Evolutionary conservation across 1,284 basidiomycete genomes (phyloP).

Genomic region (Trichosporon sp.): DNA sequence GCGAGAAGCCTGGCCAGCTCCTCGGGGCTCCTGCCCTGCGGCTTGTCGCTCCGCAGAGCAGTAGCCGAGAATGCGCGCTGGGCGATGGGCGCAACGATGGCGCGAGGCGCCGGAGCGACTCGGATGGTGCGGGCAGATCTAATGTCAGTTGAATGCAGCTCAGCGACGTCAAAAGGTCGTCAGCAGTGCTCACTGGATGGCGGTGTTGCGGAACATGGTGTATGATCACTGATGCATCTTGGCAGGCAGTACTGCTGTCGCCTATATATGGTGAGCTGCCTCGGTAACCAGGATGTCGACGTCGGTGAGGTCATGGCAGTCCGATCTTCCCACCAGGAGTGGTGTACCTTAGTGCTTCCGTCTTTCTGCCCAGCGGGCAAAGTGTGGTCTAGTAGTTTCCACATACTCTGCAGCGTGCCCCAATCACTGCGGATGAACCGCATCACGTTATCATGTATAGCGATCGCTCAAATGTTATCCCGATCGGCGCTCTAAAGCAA

Average conservation of each 20-base stretch:
- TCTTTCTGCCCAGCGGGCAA: background rate
- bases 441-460: background rate
- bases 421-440: no score
- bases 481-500: background rate
- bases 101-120: background rate
- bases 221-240: background rate
- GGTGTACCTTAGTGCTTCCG: background rate
- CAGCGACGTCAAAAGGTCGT: background rate
- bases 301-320: background rate
- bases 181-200: background rate
- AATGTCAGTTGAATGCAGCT: background rate
- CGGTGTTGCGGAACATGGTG: background rate
- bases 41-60: background rate
- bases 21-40: background rate
- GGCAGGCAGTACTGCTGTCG: background rate
- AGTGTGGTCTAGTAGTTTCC: constrained; percentile 2
- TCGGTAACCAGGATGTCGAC: background rate
- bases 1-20: background rate
- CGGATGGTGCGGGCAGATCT: background rate
- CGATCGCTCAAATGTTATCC: background rate
- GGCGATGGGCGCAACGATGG: background rate
- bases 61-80: background rate
- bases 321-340: background rate
- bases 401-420: background rate
- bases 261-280: background rate